Base-by-base conservation (phyloP, 2,329 filamentous ascomycete species). In the Xylaria sp. region DNA sequence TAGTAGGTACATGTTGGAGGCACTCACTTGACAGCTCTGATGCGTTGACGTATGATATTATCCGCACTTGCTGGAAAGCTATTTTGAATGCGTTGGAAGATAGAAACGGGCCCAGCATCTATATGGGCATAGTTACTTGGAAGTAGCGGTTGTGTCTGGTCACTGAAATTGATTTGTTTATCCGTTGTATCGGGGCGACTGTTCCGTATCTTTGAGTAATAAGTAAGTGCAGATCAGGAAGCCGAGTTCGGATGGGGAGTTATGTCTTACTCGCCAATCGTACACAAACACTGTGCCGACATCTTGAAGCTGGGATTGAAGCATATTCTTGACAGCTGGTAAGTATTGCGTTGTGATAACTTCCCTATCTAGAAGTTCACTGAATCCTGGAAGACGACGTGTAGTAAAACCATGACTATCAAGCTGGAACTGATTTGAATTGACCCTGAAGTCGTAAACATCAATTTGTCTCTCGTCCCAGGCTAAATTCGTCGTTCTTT, bases 361-460 rank as follows among this genome's bases (percentile, higher is more conserved):
- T 13, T 65, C 55, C 13, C 48, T 15, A 15, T 61, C 56, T 12
- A 23, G 10, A 49, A 68, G 49, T 1, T 52, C 36, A 20, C n/a
- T 20, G 23, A 62, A 65, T 43, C 56, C 66, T 18, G 61, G 66
- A 20, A 65, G 66, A 18, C 10, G 31, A 3, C 36, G n/a, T 3
- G 57, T 43, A 15, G 62, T 25, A 43, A 68, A 68, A 5, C 66
- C 66, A 48, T 58, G 36, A n/a, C 49, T 65, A 57, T 68, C 66
- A 20, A 65, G 62, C n/a, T 65, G 66, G n/a, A 62, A 68, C 12
- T 57, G 39, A 10, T 56, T 10, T 4, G 48, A 41, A 15, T 36
- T 43, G 20, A 10, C 56, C 12, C 66, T 51, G n/a, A 68, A 65
- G 10, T 68, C 49, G 3, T 58, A 23, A 9, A 68, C 66, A 6